Base-by-base conservation (phyloP, 164 flowering plant genomes). In the Echeveria elegans region DNA sequence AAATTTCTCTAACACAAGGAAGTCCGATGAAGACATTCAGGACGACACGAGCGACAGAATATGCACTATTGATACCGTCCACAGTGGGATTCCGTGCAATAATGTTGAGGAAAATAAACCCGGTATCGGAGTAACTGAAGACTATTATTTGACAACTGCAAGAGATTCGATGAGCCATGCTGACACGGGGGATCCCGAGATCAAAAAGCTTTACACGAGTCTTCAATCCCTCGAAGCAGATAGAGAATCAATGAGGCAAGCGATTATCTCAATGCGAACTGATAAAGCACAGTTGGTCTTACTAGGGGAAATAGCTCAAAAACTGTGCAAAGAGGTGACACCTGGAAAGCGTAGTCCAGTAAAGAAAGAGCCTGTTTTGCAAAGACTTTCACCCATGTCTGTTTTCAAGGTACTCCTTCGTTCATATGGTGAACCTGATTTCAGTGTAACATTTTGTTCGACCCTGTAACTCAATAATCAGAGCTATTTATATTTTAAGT, bases 181-280 rank as follows among this genome's bases (percentile, higher is more conserved):
- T 63, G 66, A 63, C 18, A 21, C n/a, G 31, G 66, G 30, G 26
- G 47, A 36, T 32, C 66, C 66, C 23, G 66, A 63, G 15, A 63
- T 63, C 45, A 63, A 63, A 41, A 63, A 63, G 66, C 66, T 63
- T 6, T 63, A 63, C 66, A 63, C 37, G 66, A 63, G 66, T 29
- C 66, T 63, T 63, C 66, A 63, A 24, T 29, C 66, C 6, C 66
- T 63, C 29, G 66, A 63, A 26, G 66, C 66, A 21, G 66, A 63
- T 40, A 63, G 66, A 40, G 66, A 63, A 63, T 63, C 66, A 19
- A 63, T 63, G 66, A 36, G 26, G 43, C 66, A 63, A 36, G 45
- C 45, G n/a, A 63, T 63, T 10, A 63, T 63, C 16, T 63, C 66
- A 23, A 63, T 63, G 66, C 41, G 66, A 32, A 63, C 66, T 63